Conservation (phyloP, 2,329 filamentous ascomycete species). For the Sclerotinia minor region DNA sequence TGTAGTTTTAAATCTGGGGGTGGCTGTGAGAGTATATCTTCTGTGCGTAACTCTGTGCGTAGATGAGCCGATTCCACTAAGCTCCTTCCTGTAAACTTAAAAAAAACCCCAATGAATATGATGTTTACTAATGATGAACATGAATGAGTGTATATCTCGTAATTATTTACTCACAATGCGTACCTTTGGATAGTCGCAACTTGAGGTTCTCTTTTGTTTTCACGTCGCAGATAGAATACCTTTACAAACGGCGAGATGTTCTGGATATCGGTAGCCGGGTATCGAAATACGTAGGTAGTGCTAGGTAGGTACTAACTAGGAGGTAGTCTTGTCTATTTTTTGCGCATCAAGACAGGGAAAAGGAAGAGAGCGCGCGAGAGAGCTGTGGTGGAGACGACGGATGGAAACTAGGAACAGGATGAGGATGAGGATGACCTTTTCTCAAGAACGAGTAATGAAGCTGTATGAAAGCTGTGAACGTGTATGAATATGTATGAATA, state of each 20-base stretch:
- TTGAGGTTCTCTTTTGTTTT: background rate
- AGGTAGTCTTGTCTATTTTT: background rate
- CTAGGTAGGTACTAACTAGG: no score
- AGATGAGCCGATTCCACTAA: no score
- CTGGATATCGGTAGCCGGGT: background rate
- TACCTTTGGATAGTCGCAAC: background rate
- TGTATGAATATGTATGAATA: background rate
- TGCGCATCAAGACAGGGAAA: background rate
- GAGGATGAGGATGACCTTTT: no score
- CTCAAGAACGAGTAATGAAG: background rate
- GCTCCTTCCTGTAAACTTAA: no score
- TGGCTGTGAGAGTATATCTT: background rate
- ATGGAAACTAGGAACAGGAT: background rate
- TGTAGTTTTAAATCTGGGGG: background rate
- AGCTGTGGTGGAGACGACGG: background rate
- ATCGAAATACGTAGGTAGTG: no score
- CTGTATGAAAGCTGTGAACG: background rate
- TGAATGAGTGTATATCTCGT: no score
- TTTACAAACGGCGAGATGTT: background rate
- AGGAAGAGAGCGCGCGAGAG: background rate
- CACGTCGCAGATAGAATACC: background rate
- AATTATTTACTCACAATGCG: no score
- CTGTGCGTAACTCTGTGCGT: no score
- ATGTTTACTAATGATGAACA: no score
- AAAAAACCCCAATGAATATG: no score